Percentiles rank a stretch among this genome's conserved stretches.
Evolutionary conservation across 306 rosid species (phyloP).

Genomic region (Trichosanthes cucumerina): DNA sequence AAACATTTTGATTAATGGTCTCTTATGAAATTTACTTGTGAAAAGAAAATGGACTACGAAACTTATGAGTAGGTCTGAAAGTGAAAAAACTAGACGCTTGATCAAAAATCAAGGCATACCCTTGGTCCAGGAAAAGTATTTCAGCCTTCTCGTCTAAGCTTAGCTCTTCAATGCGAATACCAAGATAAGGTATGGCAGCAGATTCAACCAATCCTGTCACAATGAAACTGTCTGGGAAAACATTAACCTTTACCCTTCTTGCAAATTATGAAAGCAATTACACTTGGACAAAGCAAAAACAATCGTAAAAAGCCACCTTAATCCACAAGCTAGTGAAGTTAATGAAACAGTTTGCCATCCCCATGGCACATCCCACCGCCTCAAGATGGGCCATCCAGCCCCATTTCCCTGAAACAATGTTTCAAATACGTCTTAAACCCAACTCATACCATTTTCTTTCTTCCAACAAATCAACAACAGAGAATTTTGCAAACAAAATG

Average conservation of each 20-base stretch:
- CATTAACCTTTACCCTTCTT: constrained; percentile 23
- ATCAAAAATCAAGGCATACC: constrained; percentile 27
- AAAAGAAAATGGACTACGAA: background rate
- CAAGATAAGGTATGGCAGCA: constrained; percentile 72
- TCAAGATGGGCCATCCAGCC: constrained; percentile 52
- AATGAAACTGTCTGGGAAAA: constrained; percentile 98
- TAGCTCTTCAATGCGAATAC: constrained; percentile 50
- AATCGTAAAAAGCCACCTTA: constrained; percentile 42
- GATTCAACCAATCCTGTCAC: constrained; percentile 90
- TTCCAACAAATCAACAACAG: background rate
- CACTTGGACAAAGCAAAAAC: background rate
- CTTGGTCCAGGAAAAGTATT: constrained; percentile 68
- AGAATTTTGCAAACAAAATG: background rate
- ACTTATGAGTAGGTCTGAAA: background rate
- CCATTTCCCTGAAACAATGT: constrained; percentile 41
- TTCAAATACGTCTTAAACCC: background rate
- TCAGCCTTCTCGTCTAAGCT: constrained; percentile 85
- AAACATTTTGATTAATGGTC: background rate
- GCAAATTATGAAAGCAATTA: constrained; percentile 4
- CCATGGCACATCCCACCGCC: constrained; percentile 97
- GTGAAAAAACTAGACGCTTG: background rate
- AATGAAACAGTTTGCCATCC: constrained; percentile 86
- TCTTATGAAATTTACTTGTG: background rate
- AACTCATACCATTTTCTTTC: background rate
- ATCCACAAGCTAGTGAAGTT: constrained; percentile 81